Base-by-base conservation (phyloP, 352 stramenopile species). In the Thraustochytrium sp. region DNA sequence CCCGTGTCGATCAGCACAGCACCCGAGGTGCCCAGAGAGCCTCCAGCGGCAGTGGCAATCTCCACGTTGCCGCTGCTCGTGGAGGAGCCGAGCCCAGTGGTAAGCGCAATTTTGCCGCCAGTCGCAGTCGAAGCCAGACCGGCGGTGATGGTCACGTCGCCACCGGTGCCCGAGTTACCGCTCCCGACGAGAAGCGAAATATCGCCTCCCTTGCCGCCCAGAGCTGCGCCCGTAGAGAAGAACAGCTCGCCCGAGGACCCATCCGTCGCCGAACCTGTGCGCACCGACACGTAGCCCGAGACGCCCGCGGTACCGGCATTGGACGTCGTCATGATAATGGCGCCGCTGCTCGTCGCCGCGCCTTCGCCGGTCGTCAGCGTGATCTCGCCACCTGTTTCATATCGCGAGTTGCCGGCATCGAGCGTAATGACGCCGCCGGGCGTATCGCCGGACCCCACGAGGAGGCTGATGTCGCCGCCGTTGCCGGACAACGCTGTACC, bases 161-260 rank as follows among this genome's bases (percentile, higher is more conserved):
- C 88, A 37, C 88, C 89, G 36, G 88, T 82, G 37, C 44, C 78
- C 8, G 85, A 59, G 26, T 85, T 64, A 48, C 87, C 84, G 29
- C 72, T 64, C 5, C 87, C 87, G 26, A 90, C 86, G 29, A 55
- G 48, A 31, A 92, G 65, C 4, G 83, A 63, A 65, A 93, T 87
- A 31, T 80, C 82, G 13, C 90, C 90, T 61, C 88, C 88, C 26
- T 42, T 72, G 42, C 90, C 90, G 53, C 84, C 55, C 16, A 59
- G 51, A 37, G 88, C 88, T 40, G 72, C 54, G 4, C 87, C 87
- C 29, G 63, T 77, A 49, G 38, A 85, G 18, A 96, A 42, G 4
- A 86, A 85, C 55, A 96, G 88, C 26, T 85, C 63, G 26, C 92
- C 92, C 1, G 89, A 92, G 75, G 92, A 88, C 40, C 91, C 91